Evolutionary conservation across 331 rosid genomes (phyloP).

Genomic region (Spiraea crenata): DNA sequence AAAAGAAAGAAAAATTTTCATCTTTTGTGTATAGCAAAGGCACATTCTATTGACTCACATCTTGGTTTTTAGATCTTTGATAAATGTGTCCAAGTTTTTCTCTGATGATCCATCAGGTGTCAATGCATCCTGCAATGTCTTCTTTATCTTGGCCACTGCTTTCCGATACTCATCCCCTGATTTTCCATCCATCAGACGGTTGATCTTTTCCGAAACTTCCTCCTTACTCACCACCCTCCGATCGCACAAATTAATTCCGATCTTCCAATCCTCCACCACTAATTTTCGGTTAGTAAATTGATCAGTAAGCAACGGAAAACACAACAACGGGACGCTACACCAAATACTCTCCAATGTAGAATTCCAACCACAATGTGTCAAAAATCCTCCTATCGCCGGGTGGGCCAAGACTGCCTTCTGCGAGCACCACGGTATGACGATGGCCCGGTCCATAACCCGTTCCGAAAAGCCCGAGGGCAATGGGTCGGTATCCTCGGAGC

Average conservation of each 20-base stretch:
- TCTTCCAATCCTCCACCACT: constrained; percentile 62
- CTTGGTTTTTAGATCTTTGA: constrained; percentile 28
- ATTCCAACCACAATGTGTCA: constrained; percentile 70
- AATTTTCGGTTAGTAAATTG: constrained; percentile 58
- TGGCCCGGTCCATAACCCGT: constrained; percentile 31
- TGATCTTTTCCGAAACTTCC: constrained; percentile 35
- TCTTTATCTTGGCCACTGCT: constrained; percentile 31
- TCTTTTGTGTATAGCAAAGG: not conserved
- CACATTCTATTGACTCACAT: not conserved
- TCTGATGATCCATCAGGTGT: constrained; percentile 42
- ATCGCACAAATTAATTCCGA: constrained; percentile 43
- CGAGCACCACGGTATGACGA: constrained; percentile 59
- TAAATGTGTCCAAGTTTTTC: constrained; percentile 37
- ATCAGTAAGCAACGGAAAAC: constrained; percentile 57
- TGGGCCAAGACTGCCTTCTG: constrained; percentile 49
- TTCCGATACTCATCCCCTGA: constrained; percentile 28
- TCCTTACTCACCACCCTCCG: constrained; percentile 17
- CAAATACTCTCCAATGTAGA: constrained; percentile 57
- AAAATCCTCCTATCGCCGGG: constrained; percentile 54
- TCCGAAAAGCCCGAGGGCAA: constrained; percentile 43
- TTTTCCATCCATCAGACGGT: constrained; percentile 39
- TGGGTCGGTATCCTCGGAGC: constrained; percentile 38
- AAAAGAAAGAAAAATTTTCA: not conserved
- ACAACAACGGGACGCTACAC: constrained; percentile 50
- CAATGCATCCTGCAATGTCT: constrained; percentile 37